A percentile compares a stretch with the other conserved stretches of the same genome.
These are phyloP conservation scores for Aureobasidium sp. DNA, from an alignment of 2,329 filamentous ascomycete genomes.

Conservation along the genomic window DNA sequence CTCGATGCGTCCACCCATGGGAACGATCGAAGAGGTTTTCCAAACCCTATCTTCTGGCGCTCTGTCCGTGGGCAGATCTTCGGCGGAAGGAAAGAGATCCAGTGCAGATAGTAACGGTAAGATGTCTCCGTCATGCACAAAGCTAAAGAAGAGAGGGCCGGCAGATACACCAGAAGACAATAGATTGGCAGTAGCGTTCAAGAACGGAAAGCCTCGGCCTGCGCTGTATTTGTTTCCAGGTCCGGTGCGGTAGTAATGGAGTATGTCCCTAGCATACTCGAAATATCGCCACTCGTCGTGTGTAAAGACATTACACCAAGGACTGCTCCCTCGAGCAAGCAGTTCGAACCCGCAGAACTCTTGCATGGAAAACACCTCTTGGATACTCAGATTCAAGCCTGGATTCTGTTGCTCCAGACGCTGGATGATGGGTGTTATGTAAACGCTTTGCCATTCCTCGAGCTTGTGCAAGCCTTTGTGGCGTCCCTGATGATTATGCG, in stretches of 20 bases:
- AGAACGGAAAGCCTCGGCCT: constrained; percentile 51
- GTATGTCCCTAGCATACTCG: constrained; percentile 52
- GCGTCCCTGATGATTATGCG: constrained; percentile 37
- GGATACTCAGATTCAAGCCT: constrained; percentile 36
- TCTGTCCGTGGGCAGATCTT: constrained; percentile 42
- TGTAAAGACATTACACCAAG: constrained; percentile 52
- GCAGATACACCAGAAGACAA: constrained; percentile 36
- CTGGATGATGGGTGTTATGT: constrained; percentile 40
- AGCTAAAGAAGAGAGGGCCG: constrained; percentile 50
- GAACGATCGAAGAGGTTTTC: constrained; percentile 49
- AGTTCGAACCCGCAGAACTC: constrained; percentile 56
- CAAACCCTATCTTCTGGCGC: constrained; percentile 41
- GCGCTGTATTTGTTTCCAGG: constrained; percentile 49
- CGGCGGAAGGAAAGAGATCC: constrained; percentile 31
- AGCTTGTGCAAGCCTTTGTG: constrained; percentile 45
- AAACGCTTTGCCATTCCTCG: constrained; percentile 40
- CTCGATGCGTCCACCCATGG: constrained; percentile 51
- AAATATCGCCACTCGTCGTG: constrained; percentile 48
- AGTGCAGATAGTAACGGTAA: constrained; percentile 49
- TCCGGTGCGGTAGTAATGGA: constrained; percentile 54
- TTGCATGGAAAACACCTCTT: constrained; percentile 53
- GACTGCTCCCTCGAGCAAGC: constrained; percentile 45
- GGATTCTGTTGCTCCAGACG: constrained; percentile 40
- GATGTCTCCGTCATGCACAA: constrained; percentile 55
- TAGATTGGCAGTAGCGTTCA: constrained; percentile 49